A percentile compares a stretch with the other conserved stretches of the same genome.
These are phyloP conservation scores for Tetratostichococcus sp. DNA, from an alignment of 139 green algal species.

Conservation along the genomic window DNA sequence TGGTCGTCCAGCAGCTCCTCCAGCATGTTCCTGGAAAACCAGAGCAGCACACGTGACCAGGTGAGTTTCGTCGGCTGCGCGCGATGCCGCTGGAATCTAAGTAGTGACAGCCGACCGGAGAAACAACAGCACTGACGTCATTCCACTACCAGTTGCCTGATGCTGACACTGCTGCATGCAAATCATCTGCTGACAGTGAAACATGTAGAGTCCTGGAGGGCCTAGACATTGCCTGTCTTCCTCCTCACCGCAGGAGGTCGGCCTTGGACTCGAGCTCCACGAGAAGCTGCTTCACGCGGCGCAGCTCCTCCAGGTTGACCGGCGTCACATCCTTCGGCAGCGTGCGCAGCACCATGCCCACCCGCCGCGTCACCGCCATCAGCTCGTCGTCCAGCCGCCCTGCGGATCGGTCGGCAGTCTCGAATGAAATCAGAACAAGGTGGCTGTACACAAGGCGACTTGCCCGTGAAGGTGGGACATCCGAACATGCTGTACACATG, in stretches of 20 bases:
- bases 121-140: too few species aligned
- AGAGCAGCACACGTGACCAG: neutral
- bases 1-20: conserved; percentile 93
- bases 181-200: too few species aligned
- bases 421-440: too few species aligned
- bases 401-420: too few species aligned
- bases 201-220: too few species aligned
- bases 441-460: too few species aligned
- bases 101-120: too few species aligned
- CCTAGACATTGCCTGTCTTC: too few species aligned
- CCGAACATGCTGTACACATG: too few species aligned
- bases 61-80: neutral
- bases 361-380: conserved; percentile 52
- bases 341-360: conserved; percentile 63
- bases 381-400: conserved; percentile 85
- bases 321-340: conserved; percentile 85
- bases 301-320: conserved; percentile 90
- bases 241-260: conserved; percentile 41
- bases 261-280: conserved; percentile 85
- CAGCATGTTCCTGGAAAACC: conserved; percentile 76
- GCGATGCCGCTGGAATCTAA: too few species aligned
- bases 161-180: too few species aligned
- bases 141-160: too few species aligned
- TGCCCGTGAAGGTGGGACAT: neutral
- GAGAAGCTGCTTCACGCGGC: conserved; percentile 79